Percentiles rank a stretch among this genome's conserved stretches.
Conservation (phyloP, 73 alveolate species). For the Symbiodinium natans region DNA sequence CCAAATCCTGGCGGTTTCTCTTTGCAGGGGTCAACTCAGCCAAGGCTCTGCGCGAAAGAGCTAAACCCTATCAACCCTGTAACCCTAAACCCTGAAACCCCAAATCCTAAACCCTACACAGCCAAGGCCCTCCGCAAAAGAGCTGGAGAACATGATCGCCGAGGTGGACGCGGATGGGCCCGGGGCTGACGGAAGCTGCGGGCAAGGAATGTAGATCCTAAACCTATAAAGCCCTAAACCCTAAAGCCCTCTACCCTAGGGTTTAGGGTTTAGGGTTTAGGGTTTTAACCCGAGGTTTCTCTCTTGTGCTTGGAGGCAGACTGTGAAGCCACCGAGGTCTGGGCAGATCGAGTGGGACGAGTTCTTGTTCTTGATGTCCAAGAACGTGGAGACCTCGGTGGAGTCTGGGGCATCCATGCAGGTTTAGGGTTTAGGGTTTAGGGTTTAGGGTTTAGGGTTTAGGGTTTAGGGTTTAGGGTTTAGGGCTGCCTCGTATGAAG, state of each 20-base stretch:
- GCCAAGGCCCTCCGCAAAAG: constrained; percentile 4
- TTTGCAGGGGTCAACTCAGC: no score
- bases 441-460: no score
- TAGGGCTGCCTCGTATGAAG: no score
- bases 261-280: no score
- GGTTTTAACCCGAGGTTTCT: no score
- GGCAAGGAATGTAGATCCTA: background rate
- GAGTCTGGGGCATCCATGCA: background rate
- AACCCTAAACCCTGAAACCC: no score
- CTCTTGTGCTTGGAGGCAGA: no score
- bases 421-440: background rate
- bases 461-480: no score
- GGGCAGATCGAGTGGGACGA: constrained; percentile 44
- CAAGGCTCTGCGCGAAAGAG: no score
- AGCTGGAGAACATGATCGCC: constrained; percentile 22
- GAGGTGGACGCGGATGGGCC: constrained; percentile 54
- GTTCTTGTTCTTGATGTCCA: constrained; percentile 54
- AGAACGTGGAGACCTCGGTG: background rate
- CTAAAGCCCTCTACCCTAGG: background rate
- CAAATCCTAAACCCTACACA: background rate
- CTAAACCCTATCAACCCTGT: background rate
- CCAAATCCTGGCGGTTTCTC: background rate
- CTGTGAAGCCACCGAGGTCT: no score
- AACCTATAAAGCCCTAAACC: background rate
- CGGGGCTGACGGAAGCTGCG: background rate